Evolutionary conservation across 805 yeast species (phyloP).

Genomic region (Starmerella kuoi): DNA sequence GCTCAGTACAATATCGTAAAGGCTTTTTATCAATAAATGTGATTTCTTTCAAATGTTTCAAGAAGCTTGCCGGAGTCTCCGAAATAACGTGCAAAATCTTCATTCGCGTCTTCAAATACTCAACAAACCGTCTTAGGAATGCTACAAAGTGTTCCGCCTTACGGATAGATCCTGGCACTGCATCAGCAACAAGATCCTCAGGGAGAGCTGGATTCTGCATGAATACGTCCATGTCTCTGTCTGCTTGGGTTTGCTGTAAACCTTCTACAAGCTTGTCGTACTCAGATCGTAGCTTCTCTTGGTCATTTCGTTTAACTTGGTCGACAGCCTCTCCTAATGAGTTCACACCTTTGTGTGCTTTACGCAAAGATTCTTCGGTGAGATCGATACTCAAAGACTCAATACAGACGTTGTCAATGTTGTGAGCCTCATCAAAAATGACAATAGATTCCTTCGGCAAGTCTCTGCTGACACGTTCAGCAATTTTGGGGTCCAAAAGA

Average conservation of each 20-base stretch:
- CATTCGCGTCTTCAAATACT: constrained; percentile 92
- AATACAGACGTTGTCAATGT: constrained; percentile 96
- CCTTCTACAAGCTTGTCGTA: constrained; percentile 87
- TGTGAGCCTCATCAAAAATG: constrained; percentile 97
- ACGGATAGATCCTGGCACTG: constrained; percentile 93
- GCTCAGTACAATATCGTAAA: constrained; percentile 77
- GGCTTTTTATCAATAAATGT: constrained; percentile 92
- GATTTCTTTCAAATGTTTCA: constrained; percentile 83
- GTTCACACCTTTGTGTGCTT: constrained; percentile 79
- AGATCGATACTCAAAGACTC: constrained; percentile 86
- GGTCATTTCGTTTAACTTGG: constrained; percentile 69
- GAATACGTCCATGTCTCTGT: constrained; percentile 49
- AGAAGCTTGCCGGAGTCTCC: constrained; percentile 90
- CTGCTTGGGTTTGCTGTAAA: constrained; percentile 55
- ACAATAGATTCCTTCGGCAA: constrained; percentile 85
- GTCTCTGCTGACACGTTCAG: constrained; percentile 87
- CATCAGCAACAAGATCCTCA: constrained; percentile 74
- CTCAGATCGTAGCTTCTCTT: constrained; percentile 75
- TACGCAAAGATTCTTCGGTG: constrained; percentile 76
- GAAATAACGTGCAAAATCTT: constrained; percentile 92
- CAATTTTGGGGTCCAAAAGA: constrained; percentile 89
- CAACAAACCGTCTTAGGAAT: constrained; percentile 82
- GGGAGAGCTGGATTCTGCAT: constrained; percentile 84
- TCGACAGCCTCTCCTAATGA: constrained; percentile 71
- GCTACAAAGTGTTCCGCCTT: constrained; percentile 96